A percentile compares a stretch with the other conserved stretches of the same genome.
Evolutionary conservation across 352 stramenopile species (phyloP).

Genomic region (Globisporangium parvum): DNA sequence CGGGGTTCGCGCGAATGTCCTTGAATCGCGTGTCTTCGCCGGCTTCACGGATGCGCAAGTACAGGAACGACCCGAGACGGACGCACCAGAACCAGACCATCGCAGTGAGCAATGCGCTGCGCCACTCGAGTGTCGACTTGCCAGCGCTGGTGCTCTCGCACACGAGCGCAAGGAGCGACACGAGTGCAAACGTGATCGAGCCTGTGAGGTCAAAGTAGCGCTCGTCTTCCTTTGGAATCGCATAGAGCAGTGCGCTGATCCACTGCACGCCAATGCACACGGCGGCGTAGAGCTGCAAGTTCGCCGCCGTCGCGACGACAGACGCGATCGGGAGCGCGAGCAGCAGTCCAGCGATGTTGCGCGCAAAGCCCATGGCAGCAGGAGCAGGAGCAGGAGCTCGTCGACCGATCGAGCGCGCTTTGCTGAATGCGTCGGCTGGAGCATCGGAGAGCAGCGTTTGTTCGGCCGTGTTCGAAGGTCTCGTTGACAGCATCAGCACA

Average conservation of each 20-base stretch:
- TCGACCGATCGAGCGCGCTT: too few species aligned
- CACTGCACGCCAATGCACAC: conserved; percentile 58
- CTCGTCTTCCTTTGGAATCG: conserved; percentile 64
- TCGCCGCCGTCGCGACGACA: conserved; percentile 23
- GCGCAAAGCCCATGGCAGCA: conserved; percentile 30
- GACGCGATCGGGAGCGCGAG: conserved; percentile 31
- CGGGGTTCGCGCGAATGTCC: conserved; percentile 49
- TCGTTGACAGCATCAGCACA: too few species aligned
- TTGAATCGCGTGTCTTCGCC: conserved; percentile 74
- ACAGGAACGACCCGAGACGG: conserved; percentile 77
- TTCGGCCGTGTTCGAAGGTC: too few species aligned
- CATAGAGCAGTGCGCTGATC: conserved; percentile 58
- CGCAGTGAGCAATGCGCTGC: conserved; percentile 42
- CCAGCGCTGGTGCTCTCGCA: conserved; percentile 2
- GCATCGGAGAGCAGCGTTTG: too few species aligned
- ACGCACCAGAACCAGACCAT: conserved; percentile 78
- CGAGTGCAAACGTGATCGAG: conserved; percentile 57
- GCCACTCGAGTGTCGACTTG: conserved; percentile 26
- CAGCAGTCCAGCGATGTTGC: conserved; percentile 29
- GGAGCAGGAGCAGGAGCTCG: too few species aligned
- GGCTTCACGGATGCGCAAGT: conserved; percentile 53
- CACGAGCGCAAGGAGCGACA: conserved; percentile 44
- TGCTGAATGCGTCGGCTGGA: too few species aligned
- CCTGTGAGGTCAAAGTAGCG: conserved; percentile 82
- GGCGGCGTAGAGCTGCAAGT: conserved; percentile 42